Base-by-base conservation (phyloP, 2,329 filamentous ascomycete species). In the Colletotrichum sp. region DNA sequence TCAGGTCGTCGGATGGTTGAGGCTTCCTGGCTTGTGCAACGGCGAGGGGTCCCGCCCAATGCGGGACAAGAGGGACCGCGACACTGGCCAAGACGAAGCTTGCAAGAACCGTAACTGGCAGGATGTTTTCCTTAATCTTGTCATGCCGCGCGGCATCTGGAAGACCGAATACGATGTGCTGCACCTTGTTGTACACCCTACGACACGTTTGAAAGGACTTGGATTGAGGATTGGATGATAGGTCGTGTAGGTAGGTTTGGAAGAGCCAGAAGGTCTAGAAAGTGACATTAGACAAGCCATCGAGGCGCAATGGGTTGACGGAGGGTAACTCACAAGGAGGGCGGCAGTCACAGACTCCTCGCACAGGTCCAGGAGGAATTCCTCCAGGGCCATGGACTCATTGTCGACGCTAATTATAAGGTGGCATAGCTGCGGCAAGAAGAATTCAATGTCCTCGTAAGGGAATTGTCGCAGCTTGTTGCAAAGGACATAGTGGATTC, bases 381-480 rank as follows among this genome's bases (percentile, higher is more conserved):
- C 95, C 86, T 97, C 95, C 84, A 97, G 85, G 65, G 95, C 95
- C 94, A 97, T 96, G 79, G 94, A 96, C 88, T 97, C 95, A 85
- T 96, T 97, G 88, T 96, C 93, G 84, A 96, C 91, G 85, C 94
- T 96, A 82, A 97, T 94, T 86, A 96, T 93, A 78, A 97, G 92
- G 87, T 97, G 95, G 84, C 95, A 97, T 88, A 97, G 88, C 88
- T 95, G 94, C 77, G 95, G 95, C 66, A 97, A 90, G 88, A 96
- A 97, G 92, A 97, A 97, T 86, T 97, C 95, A 83, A 97, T 96
- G 86, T 97, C 94, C 88, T 96, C 94, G 87, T 96, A 97, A 78
- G 94, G 94, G 83, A 97, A 97, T 85, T 95, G 94, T 83, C 95
- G 94, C 83, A 97, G 90, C 91, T 97, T 97, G 81, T 93, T 94